phyloP scores from a whole-genome alignment of 495 filamentous ascomycete genomes.

The Penicillium herquei region DNA sequence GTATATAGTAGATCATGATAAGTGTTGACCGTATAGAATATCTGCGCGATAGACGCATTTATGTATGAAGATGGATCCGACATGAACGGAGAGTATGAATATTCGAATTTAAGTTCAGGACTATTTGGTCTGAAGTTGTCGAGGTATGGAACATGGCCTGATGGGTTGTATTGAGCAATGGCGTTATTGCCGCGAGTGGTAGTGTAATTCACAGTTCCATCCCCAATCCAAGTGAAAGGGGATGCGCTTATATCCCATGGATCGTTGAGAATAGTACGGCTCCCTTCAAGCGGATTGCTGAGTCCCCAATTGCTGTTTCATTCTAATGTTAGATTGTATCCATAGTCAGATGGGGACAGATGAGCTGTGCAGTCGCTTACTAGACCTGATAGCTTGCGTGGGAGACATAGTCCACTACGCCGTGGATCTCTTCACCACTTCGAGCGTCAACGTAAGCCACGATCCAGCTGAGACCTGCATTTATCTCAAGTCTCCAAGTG shows the following conservation, averaged over 20 bases:
- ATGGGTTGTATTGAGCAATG: background rate
- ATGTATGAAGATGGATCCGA: background rate
- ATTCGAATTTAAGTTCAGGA: background rate
- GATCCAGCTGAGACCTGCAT: background rate
- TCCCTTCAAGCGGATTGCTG: too few relatives aligned
- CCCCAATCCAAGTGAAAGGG: background rate
- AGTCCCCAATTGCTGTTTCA: too few relatives aligned
- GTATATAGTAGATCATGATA: background rate
- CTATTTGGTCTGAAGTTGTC: background rate
- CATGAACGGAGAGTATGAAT: background rate
- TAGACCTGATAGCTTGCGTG: background rate
- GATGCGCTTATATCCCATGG: too few relatives aligned
- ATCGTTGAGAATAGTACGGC: too few relatives aligned
- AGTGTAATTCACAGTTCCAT: background rate
- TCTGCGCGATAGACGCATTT: conserved; percentile 1
- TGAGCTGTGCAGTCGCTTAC: background rate
- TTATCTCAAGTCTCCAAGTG: background rate
- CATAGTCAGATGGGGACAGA: background rate
- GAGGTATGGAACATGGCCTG: background rate
- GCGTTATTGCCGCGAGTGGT: conserved; percentile 1
- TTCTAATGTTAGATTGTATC: too few relatives aligned
- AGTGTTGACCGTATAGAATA: background rate
- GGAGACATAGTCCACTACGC: background rate
- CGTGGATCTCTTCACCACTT: background rate
- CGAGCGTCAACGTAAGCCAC: background rate